Evolutionary conservation across 2,329 filamentous ascomycete genomes (phyloP).

Genomic region (Paracorniculantispora psalliotae): DNA sequence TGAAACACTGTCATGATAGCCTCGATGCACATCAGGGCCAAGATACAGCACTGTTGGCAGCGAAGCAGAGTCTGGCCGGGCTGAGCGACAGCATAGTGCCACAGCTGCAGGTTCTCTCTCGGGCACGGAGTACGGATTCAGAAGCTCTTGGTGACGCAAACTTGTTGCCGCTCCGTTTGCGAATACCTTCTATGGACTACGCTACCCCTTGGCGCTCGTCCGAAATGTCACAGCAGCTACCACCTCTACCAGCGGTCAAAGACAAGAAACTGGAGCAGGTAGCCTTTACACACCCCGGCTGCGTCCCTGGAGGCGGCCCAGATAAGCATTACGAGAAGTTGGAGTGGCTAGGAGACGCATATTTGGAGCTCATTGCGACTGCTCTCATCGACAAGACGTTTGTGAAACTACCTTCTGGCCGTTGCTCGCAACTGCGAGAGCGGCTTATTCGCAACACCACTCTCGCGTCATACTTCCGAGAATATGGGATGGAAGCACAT

Average conservation of each 20-base stretch:
- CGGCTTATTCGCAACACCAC: conserved; percentile 75
- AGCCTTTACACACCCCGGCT: conserved; percentile 62
- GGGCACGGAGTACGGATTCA: neutral
- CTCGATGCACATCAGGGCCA: neutral
- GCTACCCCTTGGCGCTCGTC: conserved; percentile 40
- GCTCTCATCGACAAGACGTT: conserved; percentile 72
- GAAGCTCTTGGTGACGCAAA: neutral
- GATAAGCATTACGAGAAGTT: conserved; percentile 65
- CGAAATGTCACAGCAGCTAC: conserved; percentile 44
- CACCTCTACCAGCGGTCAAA: conserved; percentile 56
- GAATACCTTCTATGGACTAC: conserved; percentile 10
- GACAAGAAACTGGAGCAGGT: conserved; percentile 56
- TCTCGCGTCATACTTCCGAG: conserved; percentile 61
- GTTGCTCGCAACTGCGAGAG: conserved; percentile 72
- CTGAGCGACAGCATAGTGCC: neutral
- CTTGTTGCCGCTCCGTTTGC: neutral
- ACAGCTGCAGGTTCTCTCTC: neutral
- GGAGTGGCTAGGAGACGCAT: conserved; percentile 86
- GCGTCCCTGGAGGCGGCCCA: conserved; percentile 44
- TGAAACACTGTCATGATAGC: conserved; percentile 22
- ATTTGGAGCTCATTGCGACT: conserved; percentile 72
- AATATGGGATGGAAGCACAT: conserved; percentile 65
- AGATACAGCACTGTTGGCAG: neutral
- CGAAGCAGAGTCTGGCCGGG: neutral
- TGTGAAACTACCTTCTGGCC: conserved; percentile 58